Evolutionary conservation across 176 grass and related monocot species (phyloP), one percentile per base, ranked within the genome.

Genomic region (Calamus simplicifolius): DNA sequence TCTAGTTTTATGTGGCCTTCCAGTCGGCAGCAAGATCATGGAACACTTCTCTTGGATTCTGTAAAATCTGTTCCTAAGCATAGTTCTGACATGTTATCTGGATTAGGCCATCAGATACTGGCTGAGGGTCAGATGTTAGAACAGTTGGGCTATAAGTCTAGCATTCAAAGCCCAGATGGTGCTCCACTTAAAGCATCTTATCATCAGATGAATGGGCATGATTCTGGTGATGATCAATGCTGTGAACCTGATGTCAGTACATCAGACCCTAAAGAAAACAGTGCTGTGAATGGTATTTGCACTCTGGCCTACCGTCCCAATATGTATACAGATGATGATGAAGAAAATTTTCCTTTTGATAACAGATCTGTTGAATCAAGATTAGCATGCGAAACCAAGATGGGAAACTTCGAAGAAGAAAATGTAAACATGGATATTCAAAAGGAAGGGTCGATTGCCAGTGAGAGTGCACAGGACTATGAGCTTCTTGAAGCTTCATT

Each of bases 401-500:
- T 62, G n/a, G 87, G 75, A n/a, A 73, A 79, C 58, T 66, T 61
- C 61, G 69, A 59, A 31, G 79, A 85, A 49, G 69, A 76, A 85
- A 73, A 58, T 70, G 27, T 57, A 67, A 59, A 70, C 60, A 65
- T 35, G 30, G 70, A 62, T 77, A 18, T 16, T 51, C 60, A 72
- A 17, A 69, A 84, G 66, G 81, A 85, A 58, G 70, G 70, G 62
- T 75, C 78, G 64, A 52, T 19, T 71, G 77, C 70, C 64, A 66
- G 59, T 61, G 72, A 80, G 15, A 71, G 50, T 79, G 50, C 12
- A 3, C 70, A 71, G 48, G 92, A 96, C 57, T 87, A 96, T 75
- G 81, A 89, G 51, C 86, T 85, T 68, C 77, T 94, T 77, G 87
- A 98, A 88, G 93, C 84, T 79, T 82, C 79, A 68, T 80, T 98